Conservation (phyloP, 768 basidiomycete genomes). For the Cyclocybe cylindracea region DNA sequence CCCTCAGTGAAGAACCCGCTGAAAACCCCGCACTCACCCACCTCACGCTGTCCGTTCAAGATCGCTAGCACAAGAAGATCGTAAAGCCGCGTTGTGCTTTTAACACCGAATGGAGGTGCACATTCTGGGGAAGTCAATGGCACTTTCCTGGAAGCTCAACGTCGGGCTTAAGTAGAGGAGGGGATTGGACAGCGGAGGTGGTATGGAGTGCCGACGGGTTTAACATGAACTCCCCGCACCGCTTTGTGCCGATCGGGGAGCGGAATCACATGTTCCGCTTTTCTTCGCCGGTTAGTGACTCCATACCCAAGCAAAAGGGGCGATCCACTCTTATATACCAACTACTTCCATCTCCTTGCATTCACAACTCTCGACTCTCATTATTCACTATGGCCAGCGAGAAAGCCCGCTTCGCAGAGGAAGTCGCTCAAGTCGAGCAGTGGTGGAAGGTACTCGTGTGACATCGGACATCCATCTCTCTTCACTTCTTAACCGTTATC, state of each 20-base stretch:
- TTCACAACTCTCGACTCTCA: conserved; percentile 12
- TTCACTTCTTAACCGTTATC: conserved; percentile 5
- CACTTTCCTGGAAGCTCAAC: not conserved
- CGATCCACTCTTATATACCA: conserved; percentile 26
- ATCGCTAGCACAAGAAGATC: not conserved
- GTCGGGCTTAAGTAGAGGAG: conserved; percentile 19
- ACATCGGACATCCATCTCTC: not conserved
- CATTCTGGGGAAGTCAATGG: not conserved
- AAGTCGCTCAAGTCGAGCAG: conserved; percentile 82
- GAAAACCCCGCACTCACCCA: conserved; percentile 24
- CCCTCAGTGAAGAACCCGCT: conserved; percentile 17
- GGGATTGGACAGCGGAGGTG: conserved; percentile 4
- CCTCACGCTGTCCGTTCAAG: not conserved
- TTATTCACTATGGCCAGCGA: conserved; percentile 58
- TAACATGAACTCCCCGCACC: conserved; percentile 19
- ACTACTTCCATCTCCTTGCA: conserved; percentile 16
- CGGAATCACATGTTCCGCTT: conserved; percentile 49
- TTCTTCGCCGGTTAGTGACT: conserved; percentile 16
- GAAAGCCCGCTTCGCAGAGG: conserved; percentile 68
- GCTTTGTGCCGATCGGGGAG: conserved; percentile 23
- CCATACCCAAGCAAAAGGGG: conserved; percentile 19
- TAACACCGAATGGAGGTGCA: not conserved
- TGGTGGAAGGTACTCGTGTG: conserved; percentile 83
- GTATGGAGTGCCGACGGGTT: conserved; percentile 34
- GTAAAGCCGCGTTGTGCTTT: conserved; percentile 5